Percentiles rank a stretch among this genome's conserved stretches.
These are phyloP conservation scores for Penstemon davidsonii DNA, from an alignment of 257 asterid species.

Conservation along the genomic window DNA sequence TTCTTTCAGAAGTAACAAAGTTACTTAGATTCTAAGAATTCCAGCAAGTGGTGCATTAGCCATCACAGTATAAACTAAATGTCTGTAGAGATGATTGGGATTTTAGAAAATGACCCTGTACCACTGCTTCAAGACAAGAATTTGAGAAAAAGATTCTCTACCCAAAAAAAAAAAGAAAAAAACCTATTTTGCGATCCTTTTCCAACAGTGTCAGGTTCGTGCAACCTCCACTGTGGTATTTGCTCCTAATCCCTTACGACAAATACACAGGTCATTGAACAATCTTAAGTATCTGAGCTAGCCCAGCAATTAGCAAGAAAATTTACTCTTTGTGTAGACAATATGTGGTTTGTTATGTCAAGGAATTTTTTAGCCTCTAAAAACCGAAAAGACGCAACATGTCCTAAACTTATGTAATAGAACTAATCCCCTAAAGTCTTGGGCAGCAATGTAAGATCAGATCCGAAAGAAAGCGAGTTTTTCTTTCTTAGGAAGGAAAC, in stretches of 20 bases:
- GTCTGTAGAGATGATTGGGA: too few relatives aligned
- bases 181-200: neutral
- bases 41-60: neutral
- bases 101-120: neutral
- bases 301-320: neutral
- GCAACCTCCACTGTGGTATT: neutral
- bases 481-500: neutral
- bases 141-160: neutral
- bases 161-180: neutral
- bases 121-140: neutral
- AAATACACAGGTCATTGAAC: neutral
- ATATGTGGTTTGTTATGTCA: neutral
- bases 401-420: neutral
- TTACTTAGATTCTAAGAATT: neutral
- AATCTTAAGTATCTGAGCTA: neutral
- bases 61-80: neutral
- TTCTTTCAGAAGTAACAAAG: neutral
- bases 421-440: neutral
- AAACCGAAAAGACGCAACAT: neutral
- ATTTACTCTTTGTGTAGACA: neutral
- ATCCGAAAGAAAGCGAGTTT: neutral
- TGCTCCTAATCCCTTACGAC: neutral
- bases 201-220: neutral
- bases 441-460: neutral
- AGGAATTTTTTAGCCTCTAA: neutral